These are phyloP conservation scores for Fusarium heterosporum DNA, from an alignment of 2,329 filamentous ascomycete species.

Conservation along the genomic window DNA sequence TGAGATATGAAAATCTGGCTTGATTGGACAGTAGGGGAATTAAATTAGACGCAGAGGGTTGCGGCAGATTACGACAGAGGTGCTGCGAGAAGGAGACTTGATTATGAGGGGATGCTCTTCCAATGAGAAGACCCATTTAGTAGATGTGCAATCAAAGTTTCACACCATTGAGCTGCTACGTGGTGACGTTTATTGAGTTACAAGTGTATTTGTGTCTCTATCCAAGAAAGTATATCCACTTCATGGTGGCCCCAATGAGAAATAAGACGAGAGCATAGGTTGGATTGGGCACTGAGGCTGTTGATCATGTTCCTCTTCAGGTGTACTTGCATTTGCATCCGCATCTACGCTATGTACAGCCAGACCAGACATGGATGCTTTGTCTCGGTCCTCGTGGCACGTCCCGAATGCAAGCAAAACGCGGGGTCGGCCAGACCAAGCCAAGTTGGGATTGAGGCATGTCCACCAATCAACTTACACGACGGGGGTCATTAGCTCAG, in stretches of 20 bases:
- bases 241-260: background rate
- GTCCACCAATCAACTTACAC: slow-evolving; percentile 49
- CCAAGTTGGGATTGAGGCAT: slow-evolving; percentile 16
- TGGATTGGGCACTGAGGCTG: slow-evolving; percentile 19
- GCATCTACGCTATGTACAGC: slow-evolving; percentile 9
- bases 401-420: slow-evolving; percentile 32
- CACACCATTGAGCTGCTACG: too few species aligned
- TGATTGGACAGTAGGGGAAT: background rate
- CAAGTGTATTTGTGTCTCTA: too few species aligned
- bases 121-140: background rate
- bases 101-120: slow-evolving; percentile 1
- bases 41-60: background rate
- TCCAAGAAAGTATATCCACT: background rate
- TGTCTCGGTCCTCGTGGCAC: slow-evolving; percentile 27
- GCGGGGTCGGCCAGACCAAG: slow-evolving; percentile 31
- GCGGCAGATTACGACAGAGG: background rate
- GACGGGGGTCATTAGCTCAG: slow-evolving; percentile 19
- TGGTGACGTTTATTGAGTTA: too few species aligned
- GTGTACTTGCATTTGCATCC: background rate
- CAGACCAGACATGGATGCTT: slow-evolving; percentile 17
- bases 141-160: background rate
- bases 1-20: background rate
- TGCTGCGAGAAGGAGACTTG: background rate
- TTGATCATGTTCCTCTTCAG: slow-evolving; percentile 30
- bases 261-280: slow-evolving; percentile 1